Conservation (phyloP, 768 basidiomycete genomes). For the Collybiopsis luxurians region DNA sequence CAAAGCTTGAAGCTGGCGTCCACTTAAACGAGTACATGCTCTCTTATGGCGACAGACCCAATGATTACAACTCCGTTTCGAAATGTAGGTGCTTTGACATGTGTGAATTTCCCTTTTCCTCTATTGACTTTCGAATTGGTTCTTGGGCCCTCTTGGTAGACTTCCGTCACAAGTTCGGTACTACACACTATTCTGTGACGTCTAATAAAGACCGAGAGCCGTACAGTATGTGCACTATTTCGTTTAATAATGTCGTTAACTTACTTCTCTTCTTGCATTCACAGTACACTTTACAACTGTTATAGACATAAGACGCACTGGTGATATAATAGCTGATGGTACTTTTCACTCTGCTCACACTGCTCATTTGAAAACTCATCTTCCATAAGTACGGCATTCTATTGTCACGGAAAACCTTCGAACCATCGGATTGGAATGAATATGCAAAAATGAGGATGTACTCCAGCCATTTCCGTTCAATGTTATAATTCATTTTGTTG, state of each 20-base stretch:
- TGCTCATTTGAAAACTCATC: too few species aligned
- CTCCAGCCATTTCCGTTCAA: conserved; percentile 35
- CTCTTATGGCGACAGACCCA: conserved; percentile 70
- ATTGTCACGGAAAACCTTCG: conserved; percentile 39
- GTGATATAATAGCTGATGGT: conserved; percentile 74
- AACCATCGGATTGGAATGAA: conserved; percentile 26
- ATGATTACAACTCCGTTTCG: conserved; percentile 75
- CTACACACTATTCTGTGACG: conserved; percentile 62
- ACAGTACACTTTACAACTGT: conserved; percentile 79
- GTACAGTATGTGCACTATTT: conserved; percentile 49
- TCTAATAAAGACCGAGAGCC: conserved; percentile 72
- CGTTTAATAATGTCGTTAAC: neutral
- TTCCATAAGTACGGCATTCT: conserved; percentile 44
- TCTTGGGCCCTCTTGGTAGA: too few species aligned
- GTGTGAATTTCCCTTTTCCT: conserved; percentile 21
- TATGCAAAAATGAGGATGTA: too few species aligned
- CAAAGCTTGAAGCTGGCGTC: conserved; percentile 77
- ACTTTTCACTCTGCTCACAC: conserved; percentile 23
- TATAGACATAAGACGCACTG: conserved; percentile 74
- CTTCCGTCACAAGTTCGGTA: conserved; percentile 70
- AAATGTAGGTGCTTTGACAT: too few species aligned
- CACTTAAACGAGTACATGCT: conserved; percentile 66
- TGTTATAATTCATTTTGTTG: too few species aligned
- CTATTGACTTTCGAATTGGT: neutral
- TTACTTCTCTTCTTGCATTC: neutral